These are phyloP conservation scores for Inonotus obliquus DNA, from an alignment of 1,284 basidiomycete genomes.

Conservation along the genomic window DNA sequence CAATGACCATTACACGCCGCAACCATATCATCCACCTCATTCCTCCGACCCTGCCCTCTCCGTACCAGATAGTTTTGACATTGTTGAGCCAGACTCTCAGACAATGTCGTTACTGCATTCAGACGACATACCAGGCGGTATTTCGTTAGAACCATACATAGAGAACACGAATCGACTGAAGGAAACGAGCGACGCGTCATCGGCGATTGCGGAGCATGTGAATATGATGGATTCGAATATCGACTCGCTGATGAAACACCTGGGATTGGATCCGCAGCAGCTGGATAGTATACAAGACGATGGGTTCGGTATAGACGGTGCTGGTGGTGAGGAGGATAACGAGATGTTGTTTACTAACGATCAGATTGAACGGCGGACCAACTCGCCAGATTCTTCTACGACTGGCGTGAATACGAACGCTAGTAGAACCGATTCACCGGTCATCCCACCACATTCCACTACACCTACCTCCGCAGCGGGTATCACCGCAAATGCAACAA, in stretches of 20 bases:
- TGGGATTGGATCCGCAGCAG: conserved; percentile 55
- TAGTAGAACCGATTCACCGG: neutral
- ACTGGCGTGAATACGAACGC: neutral
- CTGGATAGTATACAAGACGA: conserved; percentile 27
- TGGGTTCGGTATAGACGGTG: neutral
- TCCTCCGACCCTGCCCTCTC: neutral
- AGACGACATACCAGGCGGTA: conserved; percentile 11
- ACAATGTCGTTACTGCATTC: conserved; percentile 15
- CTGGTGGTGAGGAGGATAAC: neutral
- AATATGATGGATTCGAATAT: conserved; percentile 69
- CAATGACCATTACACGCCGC: conserved; percentile 16
- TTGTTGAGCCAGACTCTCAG: conserved; percentile 12
- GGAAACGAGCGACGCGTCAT: conserved; percentile 55
- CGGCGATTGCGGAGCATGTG: conserved; percentile 70
- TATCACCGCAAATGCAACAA: neutral
- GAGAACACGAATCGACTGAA: conserved; percentile 36
- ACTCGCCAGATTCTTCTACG: neutral
- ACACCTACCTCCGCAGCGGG: neutral
- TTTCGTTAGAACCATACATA: conserved; percentile 38
- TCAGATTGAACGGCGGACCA: neutral
- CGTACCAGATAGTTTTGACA: neutral
- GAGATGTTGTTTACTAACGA: conserved; percentile 11
- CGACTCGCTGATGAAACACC: conserved; percentile 65
- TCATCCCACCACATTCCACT: neutral
- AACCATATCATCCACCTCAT: neutral